phyloP scores from a whole-genome alignment of 2,329 filamentous ascomycete species.

The Stachybotrys echinatus region DNA sequence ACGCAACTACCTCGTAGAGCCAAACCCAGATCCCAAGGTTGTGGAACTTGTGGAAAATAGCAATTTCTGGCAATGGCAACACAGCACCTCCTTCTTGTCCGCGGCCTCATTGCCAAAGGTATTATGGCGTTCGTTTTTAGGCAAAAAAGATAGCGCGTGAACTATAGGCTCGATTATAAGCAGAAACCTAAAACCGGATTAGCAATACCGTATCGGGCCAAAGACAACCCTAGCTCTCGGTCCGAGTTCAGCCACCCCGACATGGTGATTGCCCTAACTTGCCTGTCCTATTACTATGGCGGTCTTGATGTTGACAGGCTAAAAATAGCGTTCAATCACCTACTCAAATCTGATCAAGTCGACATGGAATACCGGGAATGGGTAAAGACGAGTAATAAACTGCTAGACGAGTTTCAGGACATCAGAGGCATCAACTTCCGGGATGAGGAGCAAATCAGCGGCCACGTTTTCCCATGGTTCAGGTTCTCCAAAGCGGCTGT shows the following conservation, averaged over 20 bases:
- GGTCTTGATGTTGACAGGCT: conserved; percentile 48
- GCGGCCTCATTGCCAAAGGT: conserved; percentile 48
- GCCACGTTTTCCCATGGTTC: conserved; percentile 46
- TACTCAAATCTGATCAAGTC: conserved; percentile 46
- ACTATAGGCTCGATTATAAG: conserved; percentile 49
- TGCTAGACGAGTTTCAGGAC: conserved; percentile 30
- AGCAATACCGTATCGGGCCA: conserved; percentile 53
- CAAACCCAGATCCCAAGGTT: background rate
- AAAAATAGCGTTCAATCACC: conserved; percentile 34
- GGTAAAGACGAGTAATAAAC: conserved; percentile 22
- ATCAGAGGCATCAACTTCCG: conserved; percentile 50
- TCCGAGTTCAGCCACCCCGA: conserved; percentile 58
- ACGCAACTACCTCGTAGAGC: background rate
- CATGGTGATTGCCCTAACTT: conserved; percentile 47
- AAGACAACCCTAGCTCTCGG: conserved; percentile 45
- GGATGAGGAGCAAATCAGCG: conserved; percentile 40
- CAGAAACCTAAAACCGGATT: conserved; percentile 37
- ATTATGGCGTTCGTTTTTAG: conserved; percentile 46
- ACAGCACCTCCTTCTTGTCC: conserved; percentile 36
- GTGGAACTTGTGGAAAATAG: conserved; percentile 22
- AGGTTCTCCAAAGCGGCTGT: conserved; percentile 44
- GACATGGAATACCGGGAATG: conserved; percentile 43
- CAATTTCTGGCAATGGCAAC: conserved; percentile 28
- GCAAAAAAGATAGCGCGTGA: conserved; percentile 56
- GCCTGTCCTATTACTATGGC: conserved; percentile 45